Evolutionary conservation across 139 green algal genomes (phyloP), one percentile per base, ranked within the genome.

Genomic region (Micractinium conductrix): DNA sequence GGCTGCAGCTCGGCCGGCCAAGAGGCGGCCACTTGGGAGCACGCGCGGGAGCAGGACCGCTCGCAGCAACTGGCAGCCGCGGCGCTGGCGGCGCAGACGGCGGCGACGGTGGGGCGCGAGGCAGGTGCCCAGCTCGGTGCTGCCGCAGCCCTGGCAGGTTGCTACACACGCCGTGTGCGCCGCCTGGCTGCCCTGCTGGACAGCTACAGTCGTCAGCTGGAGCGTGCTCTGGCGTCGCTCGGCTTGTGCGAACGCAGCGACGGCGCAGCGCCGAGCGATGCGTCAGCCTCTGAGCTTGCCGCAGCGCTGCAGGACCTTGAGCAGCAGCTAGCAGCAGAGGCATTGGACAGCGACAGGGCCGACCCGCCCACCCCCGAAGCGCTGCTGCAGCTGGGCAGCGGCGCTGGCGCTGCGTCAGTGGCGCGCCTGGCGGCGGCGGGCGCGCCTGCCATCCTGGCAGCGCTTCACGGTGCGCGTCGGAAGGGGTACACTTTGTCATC

Each of bases 111-210:
- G 68, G 19, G 50, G 38, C 68, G 68, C 19, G 38, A 7, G 38
- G 71, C 30, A 14, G 44, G 28, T 26, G 30, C 17, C 22, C 12
- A 22, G 9, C 42, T 37, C 16, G 71, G 43, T 1, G 43, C 17
- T 26, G 38, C 38, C 37, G 58, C 40, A 16, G 55, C 50, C 17
- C 38, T 82, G 53, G 76, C 38, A 26, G 58, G 10, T 33, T 37
- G 58, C 0, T 82, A 82, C 40, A 19, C 28, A 26, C 76, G 76
- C 14, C 76, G 76, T 4, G 17, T 82, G 76, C 58, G 60, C 28
- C 76, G 76, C 28, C 40, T 82, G 30, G 58, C 76, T 14, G 30
- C 37, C 45, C 76, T 82, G 37, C 58, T 82, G 76, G 38, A 82
- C 26, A 55, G 72, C 38, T 82, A 82, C 35, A 38, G 55, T 24